Evolutionary conservation across 176 grass and related monocot genomes (phyloP).

Genomic region (Metroxylon sagu): DNA sequence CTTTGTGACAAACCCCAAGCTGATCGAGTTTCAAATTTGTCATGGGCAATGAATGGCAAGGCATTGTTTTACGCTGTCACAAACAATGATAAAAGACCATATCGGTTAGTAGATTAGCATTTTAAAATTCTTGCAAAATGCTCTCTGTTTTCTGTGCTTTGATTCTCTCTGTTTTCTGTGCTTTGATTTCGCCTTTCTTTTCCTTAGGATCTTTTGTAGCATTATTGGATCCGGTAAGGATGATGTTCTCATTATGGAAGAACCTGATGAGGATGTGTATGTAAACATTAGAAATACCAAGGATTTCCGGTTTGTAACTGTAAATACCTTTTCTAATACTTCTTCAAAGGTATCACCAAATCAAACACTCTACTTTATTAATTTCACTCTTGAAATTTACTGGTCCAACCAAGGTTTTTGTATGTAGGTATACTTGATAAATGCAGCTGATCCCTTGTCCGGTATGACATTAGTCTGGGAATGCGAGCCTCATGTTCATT

Average conservation of each 20-base stretch:
- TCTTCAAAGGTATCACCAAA: constrained; percentile 62
- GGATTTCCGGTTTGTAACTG: constrained; percentile 71
- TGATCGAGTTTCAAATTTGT: constrained; percentile 65
- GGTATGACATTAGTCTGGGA: constrained; percentile 75
- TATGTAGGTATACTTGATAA: constrained; percentile 91
- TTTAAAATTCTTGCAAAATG: not conserved
- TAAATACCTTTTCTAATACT: constrained; percentile 87
- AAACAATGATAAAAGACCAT: constrained; percentile 76
- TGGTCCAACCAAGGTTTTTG: constrained; percentile 18
- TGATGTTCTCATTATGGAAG: constrained; percentile 80
- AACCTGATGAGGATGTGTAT: constrained; percentile 63
- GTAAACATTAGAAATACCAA: constrained; percentile 94
- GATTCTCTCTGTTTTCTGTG: constrained; percentile 9
- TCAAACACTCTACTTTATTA: constrained; percentile 2
- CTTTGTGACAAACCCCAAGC: constrained; percentile 63
- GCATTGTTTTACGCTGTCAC: constrained; percentile 74
- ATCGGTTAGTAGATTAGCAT: constrained; percentile 48
- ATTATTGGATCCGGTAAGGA: constrained; percentile 75
- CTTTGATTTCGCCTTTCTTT: constrained; percentile 17
- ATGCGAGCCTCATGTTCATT: constrained; percentile 79
- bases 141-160: constrained; percentile 6
- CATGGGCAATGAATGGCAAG: constrained; percentile 90
- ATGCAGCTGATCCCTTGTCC: constrained; percentile 63
- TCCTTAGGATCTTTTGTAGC: constrained; percentile 71
- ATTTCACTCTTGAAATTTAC: constrained; percentile 4